Base-by-base conservation (phyloP, 805 yeast genomes). In the Barnettozyma sp. region DNA sequence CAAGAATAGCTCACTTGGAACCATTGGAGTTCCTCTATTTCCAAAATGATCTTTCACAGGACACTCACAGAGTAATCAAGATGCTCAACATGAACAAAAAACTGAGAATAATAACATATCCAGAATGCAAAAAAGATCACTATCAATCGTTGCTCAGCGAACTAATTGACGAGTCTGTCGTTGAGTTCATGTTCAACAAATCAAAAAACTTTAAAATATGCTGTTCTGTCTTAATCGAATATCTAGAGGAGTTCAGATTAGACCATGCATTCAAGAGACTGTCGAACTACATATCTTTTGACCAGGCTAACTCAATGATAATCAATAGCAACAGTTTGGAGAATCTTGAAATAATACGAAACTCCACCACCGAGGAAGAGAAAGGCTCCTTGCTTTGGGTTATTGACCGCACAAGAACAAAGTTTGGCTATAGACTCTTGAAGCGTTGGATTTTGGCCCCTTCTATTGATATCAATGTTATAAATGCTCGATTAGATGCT, bases 311-410 rank as follows among this genome's bases (percentile, higher is more conserved):
- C 11, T 66, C 65, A 32, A 74, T 73, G 70, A 62, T 76, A 63
- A 56, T 77, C 11, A 79, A 81, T 36, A 71, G 80, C 2, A 76
- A 72, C 47, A 77, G 95, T 0, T 46, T 92, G 5, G 67, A 69
- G 22, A 76, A 82, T 28, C 60, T 92, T 15, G 97, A 92, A 50
- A 70, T 92, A 1, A 85, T 83, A 49, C 62, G 63, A 15, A 84
- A 84, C 48, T 59, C 68, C 4, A 76, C 92, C 0, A 76, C 76
- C 42, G 54, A 60, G 10, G 60, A 66, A 5, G 63, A 63, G 7
- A 59, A 66, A 22, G 97, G 97, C 0, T 76, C 95, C 0, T 59
- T 90, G 11, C 54, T 83, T 12, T 84, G 94, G 87, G 62, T 85
- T 3, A 47, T 92, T 41, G 82, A 90, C 53, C 87, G 82, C 45